A percentile compares a stretch with the other conserved stretches of the same genome.
Evolutionary conservation across 2,329 filamentous ascomycete genomes (phyloP).

Genomic region (Colletotrichum aenigma): DNA sequence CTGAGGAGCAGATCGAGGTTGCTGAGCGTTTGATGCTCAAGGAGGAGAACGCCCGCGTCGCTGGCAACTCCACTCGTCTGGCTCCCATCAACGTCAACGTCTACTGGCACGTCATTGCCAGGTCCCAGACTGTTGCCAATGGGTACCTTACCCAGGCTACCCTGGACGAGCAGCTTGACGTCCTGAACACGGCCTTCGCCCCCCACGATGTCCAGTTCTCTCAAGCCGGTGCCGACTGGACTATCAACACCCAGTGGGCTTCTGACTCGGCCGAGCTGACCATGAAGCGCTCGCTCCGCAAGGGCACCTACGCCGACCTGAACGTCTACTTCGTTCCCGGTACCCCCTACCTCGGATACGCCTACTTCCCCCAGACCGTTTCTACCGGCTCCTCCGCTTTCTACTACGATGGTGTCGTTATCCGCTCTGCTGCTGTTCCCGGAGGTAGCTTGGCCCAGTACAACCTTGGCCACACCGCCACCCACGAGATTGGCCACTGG

Average conservation of each 20-base stretch:
- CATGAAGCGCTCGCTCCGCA: conserved; percentile 50
- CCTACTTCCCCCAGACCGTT: conserved; percentile 44
- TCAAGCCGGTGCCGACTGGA: conserved; percentile 45
- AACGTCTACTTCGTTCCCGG: conserved; percentile 53
- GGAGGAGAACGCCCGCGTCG: conserved; percentile 13
- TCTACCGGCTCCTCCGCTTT: conserved; percentile 32
- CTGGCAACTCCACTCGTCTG: conserved; percentile 21
- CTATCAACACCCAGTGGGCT: conserved; percentile 53
- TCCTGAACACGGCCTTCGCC: conserved; percentile 49
- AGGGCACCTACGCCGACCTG: conserved; percentile 44
- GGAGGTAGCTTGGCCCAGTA: conserved; percentile 39
- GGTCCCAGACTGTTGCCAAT: conserved; percentile 28
- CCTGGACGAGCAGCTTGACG: conserved; percentile 42
- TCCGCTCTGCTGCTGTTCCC: conserved; percentile 38
- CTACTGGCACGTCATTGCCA: conserved; percentile 41
- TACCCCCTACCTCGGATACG: conserved; percentile 45
- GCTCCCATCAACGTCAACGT: conserved; percentile 40
- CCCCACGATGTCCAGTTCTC: conserved; percentile 49
- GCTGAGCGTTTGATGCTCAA: conserved; percentile 4
- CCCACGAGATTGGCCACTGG: conserved; percentile 55
- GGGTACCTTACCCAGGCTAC: conserved; percentile 37
- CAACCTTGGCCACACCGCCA: conserved; percentile 35
- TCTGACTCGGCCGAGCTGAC: conserved; percentile 39
- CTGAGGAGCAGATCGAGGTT: conserved; percentile 10
- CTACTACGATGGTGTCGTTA: conserved; percentile 43